Conservation (phyloP, 1,284 basidiomycete species). For the Trichosporon coremiiforme region DNA sequence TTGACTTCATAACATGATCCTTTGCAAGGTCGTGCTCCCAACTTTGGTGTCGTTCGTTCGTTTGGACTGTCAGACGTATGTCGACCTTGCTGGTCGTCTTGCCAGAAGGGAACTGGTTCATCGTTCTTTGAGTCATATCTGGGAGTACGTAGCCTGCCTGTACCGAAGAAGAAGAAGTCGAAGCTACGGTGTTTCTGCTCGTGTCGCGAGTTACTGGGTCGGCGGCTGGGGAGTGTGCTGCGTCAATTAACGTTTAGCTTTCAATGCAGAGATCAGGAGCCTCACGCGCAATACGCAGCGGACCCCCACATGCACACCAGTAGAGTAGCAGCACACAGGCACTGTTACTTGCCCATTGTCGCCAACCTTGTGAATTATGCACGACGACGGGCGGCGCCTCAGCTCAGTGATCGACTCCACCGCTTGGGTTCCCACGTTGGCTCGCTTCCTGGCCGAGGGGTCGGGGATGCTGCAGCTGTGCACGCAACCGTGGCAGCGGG, state of each 20-base stretch:
- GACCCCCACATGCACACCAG: not conserved
- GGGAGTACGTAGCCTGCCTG: not conserved
- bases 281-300: not conserved
- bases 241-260: not conserved
- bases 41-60: not conserved
- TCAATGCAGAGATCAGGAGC: not conserved
- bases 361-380: not conserved
- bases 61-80: not conserved
- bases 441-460: not conserved
- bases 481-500: not conserved
- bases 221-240: not conserved
- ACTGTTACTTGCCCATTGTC: not conserved
- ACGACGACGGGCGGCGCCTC: not conserved
- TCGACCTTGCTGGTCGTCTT: not conserved
- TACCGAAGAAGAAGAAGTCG: not conserved
- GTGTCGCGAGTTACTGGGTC: not conserved
- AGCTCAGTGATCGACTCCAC: not conserved
- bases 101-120: not conserved
- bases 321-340: not conserved
- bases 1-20: not conserved
- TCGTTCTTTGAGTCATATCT: not conserved
- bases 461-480: not conserved
- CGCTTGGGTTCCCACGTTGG: not conserved
- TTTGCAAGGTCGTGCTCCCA: not conserved
- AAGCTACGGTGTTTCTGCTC: not conserved